Base-by-base conservation (phyloP, 164 flowering plant genomes). In the Brasenia schreberi region DNA sequence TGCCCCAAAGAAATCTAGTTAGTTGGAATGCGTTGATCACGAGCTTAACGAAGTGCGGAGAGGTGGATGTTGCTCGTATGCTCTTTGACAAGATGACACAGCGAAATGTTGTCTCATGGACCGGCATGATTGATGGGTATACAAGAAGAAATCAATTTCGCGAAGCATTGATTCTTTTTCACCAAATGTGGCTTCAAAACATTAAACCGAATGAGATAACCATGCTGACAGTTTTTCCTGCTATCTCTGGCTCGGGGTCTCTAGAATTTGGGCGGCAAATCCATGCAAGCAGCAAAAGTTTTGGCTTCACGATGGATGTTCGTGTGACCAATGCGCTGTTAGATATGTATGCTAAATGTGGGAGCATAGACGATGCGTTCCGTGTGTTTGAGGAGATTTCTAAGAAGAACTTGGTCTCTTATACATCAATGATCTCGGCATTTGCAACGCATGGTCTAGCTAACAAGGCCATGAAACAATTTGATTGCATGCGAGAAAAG, bases 261-360 rank as follows among this genome's bases (percentile, higher is more conserved):
- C 71, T 76, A 1, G 43, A 72, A 18, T 43, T 56, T 16, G 53
- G 69, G 18, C 66, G 63, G n/a, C 64, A 19, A 10, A 27, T 76
- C 39, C 71, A 76, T 42, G 69, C 70, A 6, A 66, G 67, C 42
- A 12, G 43, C 11, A 66, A 67, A 58, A 72, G 65, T 67, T 60
- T 11, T 23, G 53, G 68, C 49, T 70, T 62, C 64, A 61, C 43
- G 27, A 43, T 42, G 10, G 76, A 76, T 61, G 61, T 72, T 19
- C 67, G 70, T 9, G 69, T 76, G 3, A 43, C 64, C 44, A 72
- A 69, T 59, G 23, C 78, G 2, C 68, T 76, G 16, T 72, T 82
- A 42, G 83, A 81, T 56, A 78, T 80, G 79, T 84, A 82, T 52
- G 76, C 76, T 4, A 81, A 81, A 66, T 77, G 84, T 63, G 88